A percentile compares a stretch with the other conserved stretches of the same genome.
Conservation (phyloP, 371 early-diverging fungal species). For the Haplosporangium sp. region DNA sequence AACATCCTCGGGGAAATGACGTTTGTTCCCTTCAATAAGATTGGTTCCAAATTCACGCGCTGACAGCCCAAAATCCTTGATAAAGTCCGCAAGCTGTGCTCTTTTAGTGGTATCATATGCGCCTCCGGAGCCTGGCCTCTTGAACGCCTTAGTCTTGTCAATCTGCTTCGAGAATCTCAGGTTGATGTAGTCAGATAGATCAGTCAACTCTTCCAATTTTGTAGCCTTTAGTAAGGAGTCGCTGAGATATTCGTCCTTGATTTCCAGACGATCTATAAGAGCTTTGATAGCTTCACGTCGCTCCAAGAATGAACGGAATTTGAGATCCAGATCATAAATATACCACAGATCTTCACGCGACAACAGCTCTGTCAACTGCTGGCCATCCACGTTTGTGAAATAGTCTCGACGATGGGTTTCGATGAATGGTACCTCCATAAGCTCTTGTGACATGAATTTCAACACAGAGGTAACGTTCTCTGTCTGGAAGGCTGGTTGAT, state of each 20-base stretch:
- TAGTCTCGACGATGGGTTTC: slow-evolving; percentile 89
- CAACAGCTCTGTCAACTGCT: slow-evolving; percentile 66
- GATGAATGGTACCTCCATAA: slow-evolving; percentile 94
- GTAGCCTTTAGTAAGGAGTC: slow-evolving; percentile 62
- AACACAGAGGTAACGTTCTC: slow-evolving; percentile 66
- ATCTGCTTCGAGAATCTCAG: slow-evolving; percentile 73
- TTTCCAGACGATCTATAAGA: slow-evolving; percentile 59
- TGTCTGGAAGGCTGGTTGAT: slow-evolving; percentile 37
- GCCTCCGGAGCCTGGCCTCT: slow-evolving; percentile 61
- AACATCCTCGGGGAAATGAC: slow-evolving; percentile 69
- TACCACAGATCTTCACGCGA: slow-evolving; percentile 85
- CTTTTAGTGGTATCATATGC: slow-evolving; percentile 67
- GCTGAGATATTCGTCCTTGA: slow-evolving; percentile 64
- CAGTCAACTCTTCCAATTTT: slow-evolving; percentile 79
- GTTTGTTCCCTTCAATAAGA: slow-evolving; percentile 64
- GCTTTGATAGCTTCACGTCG: slow-evolving; percentile 63
- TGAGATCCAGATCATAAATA: slow-evolving; percentile 87
- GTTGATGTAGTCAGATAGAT: slow-evolving; percentile 82
- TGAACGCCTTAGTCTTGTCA: slow-evolving; percentile 62
- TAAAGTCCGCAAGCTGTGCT: slow-evolving; percentile 68
- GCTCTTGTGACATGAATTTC: slow-evolving; percentile 77
- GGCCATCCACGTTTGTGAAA: slow-evolving; percentile 65
- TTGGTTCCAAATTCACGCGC: slow-evolving; percentile 79
- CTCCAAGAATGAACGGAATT: slow-evolving; percentile 78
- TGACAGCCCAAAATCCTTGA: slow-evolving; percentile 68